Evolutionary conservation across 805 yeast species (phyloP).

Genomic region (Monosporozyma unispora): DNA sequence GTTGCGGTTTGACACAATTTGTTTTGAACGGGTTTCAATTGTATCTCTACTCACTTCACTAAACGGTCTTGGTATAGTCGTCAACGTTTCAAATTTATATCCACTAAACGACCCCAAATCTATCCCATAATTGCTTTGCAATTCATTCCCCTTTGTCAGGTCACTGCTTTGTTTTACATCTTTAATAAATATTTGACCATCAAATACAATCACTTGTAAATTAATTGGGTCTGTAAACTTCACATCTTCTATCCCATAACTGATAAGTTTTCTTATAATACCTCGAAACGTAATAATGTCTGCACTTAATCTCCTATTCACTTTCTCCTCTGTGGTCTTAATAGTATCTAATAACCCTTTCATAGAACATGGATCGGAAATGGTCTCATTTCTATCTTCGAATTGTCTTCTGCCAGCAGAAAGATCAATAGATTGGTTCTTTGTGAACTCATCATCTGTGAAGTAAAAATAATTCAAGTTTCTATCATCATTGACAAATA

Average conservation of each 20-base stretch:
- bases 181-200: constrained; percentile 64
- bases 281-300: constrained; percentile 86
- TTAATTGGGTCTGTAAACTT: constrained; percentile 41
- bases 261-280: constrained; percentile 55
- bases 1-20: constrained; percentile 56
- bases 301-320: constrained; percentile 29
- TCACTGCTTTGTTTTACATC: constrained; percentile 29
- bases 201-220: constrained; percentile 58
- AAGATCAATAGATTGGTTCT: constrained; percentile 54
- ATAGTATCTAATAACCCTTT: constrained; percentile 50
- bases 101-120: constrained; percentile 51
- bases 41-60: constrained; percentile 50
- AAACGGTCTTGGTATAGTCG: constrained; percentile 74
- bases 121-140: constrained; percentile 3
- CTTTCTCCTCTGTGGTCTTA: constrained; percentile 41
- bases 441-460: constrained; percentile 49
- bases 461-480: constrained; percentile 65
- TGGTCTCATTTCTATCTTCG: constrained; percentile 43
- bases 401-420: constrained; percentile 57
- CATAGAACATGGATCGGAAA: constrained; percentile 36
- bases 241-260: constrained; percentile 43
- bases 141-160: not conserved
- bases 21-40: constrained; percentile 56
- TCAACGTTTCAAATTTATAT: constrained; percentile 75
- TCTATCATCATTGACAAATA: constrained; percentile 40